phyloP scores from a whole-genome alignment of 805 yeast species.

The Metschnikowia corniflorae region DNA sequence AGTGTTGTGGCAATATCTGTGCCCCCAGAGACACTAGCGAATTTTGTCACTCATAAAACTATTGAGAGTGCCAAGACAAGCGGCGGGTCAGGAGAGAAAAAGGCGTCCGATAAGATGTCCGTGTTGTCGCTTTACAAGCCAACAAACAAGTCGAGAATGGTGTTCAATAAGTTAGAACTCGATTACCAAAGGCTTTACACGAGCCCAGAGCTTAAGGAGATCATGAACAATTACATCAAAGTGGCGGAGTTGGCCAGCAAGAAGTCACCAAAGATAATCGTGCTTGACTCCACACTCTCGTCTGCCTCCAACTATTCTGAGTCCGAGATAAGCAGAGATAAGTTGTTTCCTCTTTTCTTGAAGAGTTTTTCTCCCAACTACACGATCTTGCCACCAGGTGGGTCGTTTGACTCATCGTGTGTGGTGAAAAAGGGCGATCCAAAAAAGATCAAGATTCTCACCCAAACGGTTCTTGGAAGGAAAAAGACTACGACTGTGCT shows the following conservation, averaged over 20 bases:
- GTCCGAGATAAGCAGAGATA: constrained; percentile 38
- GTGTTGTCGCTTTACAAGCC: constrained; percentile 55
- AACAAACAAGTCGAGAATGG: constrained; percentile 41
- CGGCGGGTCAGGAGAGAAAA: constrained; percentile 24
- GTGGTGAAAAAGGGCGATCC: constrained; percentile 51
- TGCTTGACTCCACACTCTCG: constrained; percentile 53
- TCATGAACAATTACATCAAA: constrained; percentile 56
- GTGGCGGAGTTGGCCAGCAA: constrained; percentile 47
- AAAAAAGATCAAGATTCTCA: constrained; percentile 62
- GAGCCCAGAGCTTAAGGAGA: constrained; percentile 48
- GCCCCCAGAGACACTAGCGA: constrained; percentile 39
- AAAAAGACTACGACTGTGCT: constrained; percentile 72
- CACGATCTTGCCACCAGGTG: constrained; percentile 47
- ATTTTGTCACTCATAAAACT: constrained; percentile 61
- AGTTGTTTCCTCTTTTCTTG: constrained; percentile 42
- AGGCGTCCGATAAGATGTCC: constrained; percentile 22
- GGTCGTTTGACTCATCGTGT: constrained; percentile 14
- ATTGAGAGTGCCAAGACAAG: constrained; percentile 22
- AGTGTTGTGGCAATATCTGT: constrained; percentile 34
- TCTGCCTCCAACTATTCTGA: constrained; percentile 34
- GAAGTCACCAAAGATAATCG: constrained; percentile 51
- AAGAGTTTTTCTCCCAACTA: constrained; percentile 49
- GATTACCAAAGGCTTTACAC: constrained; percentile 45
- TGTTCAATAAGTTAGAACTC: constrained; percentile 43
- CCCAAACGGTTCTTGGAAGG: constrained; percentile 78